Evolutionary conservation across 805 yeast genomes (phyloP), one percentile per base, ranked within the genome.

Genomic region (Pichia californica): DNA sequence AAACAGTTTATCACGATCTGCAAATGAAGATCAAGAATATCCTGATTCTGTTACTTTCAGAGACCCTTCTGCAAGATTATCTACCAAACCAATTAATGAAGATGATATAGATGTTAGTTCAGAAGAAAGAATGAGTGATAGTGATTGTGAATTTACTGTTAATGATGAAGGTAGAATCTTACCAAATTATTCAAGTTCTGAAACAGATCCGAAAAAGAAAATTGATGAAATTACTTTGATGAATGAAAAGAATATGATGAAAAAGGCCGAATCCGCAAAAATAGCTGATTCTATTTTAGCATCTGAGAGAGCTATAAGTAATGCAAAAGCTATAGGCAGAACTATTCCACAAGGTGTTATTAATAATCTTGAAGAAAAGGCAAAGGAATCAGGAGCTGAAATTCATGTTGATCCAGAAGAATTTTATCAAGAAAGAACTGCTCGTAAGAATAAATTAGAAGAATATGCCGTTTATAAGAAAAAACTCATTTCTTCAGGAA

Each of bases 11-110:
- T 23, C 46, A 1, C 41, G 45, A 11, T 29, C 46, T 7, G 46
- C 38, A 9, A 16, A 32, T 8, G 52, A 49, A 29, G 44, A 44
- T 7, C 16, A 26, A 7, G 26, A 23, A 18, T 40, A 47, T 19
- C 50, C 48, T 5, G 44, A 83, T 79, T 74, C 85, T 0, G 79
- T 84, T 33, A 70, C 85, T 38, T 74, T 76, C 43, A 84, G 79
- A 52, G 89, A 84, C 53, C 94, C 94, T 0, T 79, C 81, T 49
- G 83, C 81, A 53, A 64, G 93, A 46, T 58, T 82, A 29, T 21
- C 31, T 2, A 37, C 38, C 2, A 25, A 38, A 15, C 31, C 35
- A 2, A 25, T 40, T 4, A 20, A 40, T 9, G 53, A 50, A 7
- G 49, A 41, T 7, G 47, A 45, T 7, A 52, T 52, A 14, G 44